Evolutionary conservation across 768 basidiomycete species (phyloP).

Genomic region (Terana coerulea): DNA sequence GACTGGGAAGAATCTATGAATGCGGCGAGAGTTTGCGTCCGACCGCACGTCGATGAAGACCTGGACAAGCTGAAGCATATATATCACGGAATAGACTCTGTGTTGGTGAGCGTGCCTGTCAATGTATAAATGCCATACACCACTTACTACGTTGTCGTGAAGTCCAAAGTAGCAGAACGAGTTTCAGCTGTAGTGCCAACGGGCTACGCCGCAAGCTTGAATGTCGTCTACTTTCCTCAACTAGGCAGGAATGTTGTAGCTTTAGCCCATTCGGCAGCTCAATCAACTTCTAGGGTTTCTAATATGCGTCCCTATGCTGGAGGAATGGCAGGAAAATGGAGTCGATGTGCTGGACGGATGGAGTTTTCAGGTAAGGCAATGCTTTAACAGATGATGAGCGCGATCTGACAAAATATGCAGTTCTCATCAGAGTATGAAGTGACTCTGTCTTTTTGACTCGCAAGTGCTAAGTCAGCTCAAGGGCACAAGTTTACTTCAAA

Average conservation of each 20-base stretch:
- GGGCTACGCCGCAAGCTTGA: constrained; percentile 63
- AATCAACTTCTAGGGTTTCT: constrained; percentile 62
- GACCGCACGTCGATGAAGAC: constrained; percentile 75
- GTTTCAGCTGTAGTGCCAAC: constrained; percentile 58
- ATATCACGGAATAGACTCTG: constrained; percentile 79
- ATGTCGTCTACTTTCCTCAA: constrained; percentile 94
- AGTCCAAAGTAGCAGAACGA: constrained; percentile 77
- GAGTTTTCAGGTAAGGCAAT: constrained; percentile 76
- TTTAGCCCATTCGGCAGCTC: neutral
- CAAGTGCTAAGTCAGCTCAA: constrained; percentile 27
- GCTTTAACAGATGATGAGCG: too few species aligned
- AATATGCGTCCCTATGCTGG: constrained; percentile 70
- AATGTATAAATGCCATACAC: neutral
- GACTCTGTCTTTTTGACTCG: neutral
- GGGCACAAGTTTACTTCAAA: constrained; percentile 83
- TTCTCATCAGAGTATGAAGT: constrained; percentile 80
- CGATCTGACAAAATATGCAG: too few species aligned
- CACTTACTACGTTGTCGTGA: neutral
- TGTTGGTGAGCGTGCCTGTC: constrained; percentile 66
- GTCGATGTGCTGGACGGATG: constrained; percentile 68
- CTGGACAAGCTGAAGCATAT: constrained; percentile 82
- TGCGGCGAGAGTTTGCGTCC: constrained; percentile 68
- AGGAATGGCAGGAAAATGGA: constrained; percentile 58
- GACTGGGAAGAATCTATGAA: constrained; percentile 88
- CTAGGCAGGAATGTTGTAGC: constrained; percentile 52